Conservation (phyloP, 192 early-diverging fungal genomes). For the Cladochytrium replicatum region DNA sequence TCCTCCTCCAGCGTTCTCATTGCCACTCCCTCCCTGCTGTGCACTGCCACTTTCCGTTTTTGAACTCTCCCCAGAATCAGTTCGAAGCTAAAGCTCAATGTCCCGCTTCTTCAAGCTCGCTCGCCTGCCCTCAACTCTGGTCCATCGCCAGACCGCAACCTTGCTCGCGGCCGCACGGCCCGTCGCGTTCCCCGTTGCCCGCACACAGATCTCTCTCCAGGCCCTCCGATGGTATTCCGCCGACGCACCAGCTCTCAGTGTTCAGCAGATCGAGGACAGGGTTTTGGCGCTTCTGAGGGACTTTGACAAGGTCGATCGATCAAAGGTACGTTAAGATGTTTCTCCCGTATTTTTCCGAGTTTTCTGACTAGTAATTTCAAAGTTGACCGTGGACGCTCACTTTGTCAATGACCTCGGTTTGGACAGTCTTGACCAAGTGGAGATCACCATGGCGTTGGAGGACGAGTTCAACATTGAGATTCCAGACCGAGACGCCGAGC, state of each 20-base stretch:
- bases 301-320: constrained; percentile 91
- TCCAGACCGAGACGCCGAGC: constrained; percentile 92
- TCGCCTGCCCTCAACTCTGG: constrained; percentile 18
- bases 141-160: constrained; percentile 27
- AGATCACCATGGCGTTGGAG: constrained; percentile 99
- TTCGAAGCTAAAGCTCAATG: no score
- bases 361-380: constrained; percentile 13
- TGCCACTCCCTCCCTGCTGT: no score
- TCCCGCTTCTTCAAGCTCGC: no score
- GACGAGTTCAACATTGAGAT: constrained; percentile 99
- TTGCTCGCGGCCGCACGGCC: constrained; percentile 16
- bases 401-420: constrained; percentile 91
- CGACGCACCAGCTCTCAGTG: constrained; percentile 50
- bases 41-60: no score
- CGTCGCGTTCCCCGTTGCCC: neutral
- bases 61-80: no score
- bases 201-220: constrained; percentile 33
- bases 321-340: constrained; percentile 61
- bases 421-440: constrained; percentile 94
- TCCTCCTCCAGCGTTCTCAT: no score
- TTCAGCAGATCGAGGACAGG: constrained; percentile 68
- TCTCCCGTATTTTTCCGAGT: constrained; percentile 3
- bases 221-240: constrained; percentile 72
- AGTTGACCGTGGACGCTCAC: constrained; percentile 75
- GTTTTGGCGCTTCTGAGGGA: constrained; percentile 82